phyloP scores from a whole-genome alignment of 2,329 filamentous ascomycete genomes.

The Penicillium sp. region DNA sequence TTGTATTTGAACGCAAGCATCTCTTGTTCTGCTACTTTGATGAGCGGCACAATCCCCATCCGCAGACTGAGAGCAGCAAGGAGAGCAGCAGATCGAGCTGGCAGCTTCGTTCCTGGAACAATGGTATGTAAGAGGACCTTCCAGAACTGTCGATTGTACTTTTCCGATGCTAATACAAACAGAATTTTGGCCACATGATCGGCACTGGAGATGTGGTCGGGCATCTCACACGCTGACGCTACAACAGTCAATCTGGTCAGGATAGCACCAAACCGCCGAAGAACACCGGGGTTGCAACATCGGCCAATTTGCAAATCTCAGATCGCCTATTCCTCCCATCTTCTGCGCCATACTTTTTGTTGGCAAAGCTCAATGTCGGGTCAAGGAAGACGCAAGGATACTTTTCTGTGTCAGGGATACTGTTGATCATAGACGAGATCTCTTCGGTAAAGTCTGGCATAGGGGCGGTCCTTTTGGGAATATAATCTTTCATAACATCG shows the following conservation, averaged over 20 bases:
- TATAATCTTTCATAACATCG: neutral
- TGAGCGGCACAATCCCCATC: neutral
- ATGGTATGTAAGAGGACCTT: neutral
- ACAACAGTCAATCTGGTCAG: neutral
- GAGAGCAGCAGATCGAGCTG: neutral
- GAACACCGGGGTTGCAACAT: neutral
- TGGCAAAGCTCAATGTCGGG: neutral
- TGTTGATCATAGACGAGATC: neutral
- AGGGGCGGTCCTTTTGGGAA: neutral
- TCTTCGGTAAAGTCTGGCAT: neutral
- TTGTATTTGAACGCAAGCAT: constrained; percentile 43
- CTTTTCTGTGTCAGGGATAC: neutral
- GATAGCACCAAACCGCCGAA: neutral
- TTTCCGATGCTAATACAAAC: neutral
- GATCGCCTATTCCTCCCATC: neutral
- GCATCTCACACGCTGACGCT: neutral
- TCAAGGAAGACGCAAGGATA: neutral
- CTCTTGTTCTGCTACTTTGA: constrained; percentile 40
- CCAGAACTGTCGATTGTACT: neutral
- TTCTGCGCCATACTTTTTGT: neutral
- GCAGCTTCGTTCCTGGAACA: neutral
- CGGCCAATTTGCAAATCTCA: neutral
- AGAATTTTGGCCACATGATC: neutral
- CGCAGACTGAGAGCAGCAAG: neutral
- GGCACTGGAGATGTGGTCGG: neutral